These are phyloP conservation scores for Dryas alaskensis DNA, from an alignment of 306 rosid genomes.

Conservation along the genomic window DNA sequence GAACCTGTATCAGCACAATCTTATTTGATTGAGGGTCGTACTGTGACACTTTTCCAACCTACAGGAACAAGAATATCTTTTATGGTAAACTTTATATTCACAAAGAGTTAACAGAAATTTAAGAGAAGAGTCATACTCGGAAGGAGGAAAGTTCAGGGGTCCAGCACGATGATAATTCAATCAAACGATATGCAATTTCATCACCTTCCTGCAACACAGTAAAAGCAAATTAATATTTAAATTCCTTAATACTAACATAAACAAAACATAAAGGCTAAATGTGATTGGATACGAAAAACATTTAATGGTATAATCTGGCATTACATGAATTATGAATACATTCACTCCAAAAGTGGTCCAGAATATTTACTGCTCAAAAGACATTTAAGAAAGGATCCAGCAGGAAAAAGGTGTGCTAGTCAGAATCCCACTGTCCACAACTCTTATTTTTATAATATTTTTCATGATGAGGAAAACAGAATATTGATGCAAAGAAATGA, in stretches of 20 bases:
- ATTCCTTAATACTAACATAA: conserved; percentile 2
- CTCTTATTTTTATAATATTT: background rate
- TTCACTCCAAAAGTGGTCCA: background rate
- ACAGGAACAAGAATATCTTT: conserved; percentile 25
- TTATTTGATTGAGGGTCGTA: conserved; percentile 50
- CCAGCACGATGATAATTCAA: conserved; percentile 86
- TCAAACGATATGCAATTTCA: conserved; percentile 75
- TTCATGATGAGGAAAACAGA: background rate
- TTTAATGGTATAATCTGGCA: background rate
- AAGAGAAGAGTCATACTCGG: conserved; percentile 56
- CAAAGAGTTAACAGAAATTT: conserved; percentile 15
- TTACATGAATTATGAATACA: conserved; percentile 2
- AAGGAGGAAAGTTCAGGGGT: conserved; percentile 83
- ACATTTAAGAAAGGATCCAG: background rate
- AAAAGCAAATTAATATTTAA: conserved; percentile 13
- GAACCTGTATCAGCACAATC: conserved; percentile 56
- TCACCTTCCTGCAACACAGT: conserved; percentile 62
- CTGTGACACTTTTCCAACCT: conserved; percentile 73
- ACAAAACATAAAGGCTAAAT: background rate
- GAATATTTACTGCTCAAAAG: background rate
- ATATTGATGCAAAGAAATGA: conserved; percentile 5
- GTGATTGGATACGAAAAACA: background rate
- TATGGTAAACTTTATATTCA: conserved; percentile 15
- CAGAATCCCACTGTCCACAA: background rate
- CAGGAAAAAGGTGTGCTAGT: background rate